Base-by-base conservation (phyloP, 2,329 filamentous ascomycete genomes). In the Fusarium sp. region DNA sequence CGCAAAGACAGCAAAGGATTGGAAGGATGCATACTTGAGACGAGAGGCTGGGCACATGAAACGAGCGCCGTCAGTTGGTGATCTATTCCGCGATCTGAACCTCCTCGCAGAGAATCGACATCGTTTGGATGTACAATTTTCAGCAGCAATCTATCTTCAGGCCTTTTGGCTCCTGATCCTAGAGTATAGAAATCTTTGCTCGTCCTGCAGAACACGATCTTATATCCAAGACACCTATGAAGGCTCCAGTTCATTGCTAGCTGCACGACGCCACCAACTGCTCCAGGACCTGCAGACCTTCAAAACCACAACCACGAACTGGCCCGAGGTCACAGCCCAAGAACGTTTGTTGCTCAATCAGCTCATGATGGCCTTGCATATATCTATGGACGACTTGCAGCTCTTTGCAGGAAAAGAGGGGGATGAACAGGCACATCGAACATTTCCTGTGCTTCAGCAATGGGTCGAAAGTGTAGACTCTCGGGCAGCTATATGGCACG, bases 401-500 rank as follows among this genome's bases (percentile, higher is more conserved):
- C 85, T 91, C 8, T 92, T 93, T 72, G 89, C 90, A 0, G 91
- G 91, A 10, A 90, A 91, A 48, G 90, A 91, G 72, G 91, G 90
- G 30, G 88, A 91, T 69, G 90, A 92, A 39, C 89, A 92, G 77
- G 91, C 91, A 8, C 85, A 88, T 8, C 82, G 87, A 12, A 85
- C 90, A 20, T 91, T 90, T 70, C 87, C 89, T 0, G 83, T 86
- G 1, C 82, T 93, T 13, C 86, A 89, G 66, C 84, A 89, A 32
- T 93, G 91, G 91, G 85, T 85, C 1, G 84, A 85, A 39, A 90
- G 85, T 44, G 76, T 83, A 4, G 86, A 89, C 28, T 87, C 90
- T 13, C 85, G 90, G 35, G 87, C 88, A 69, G 89, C 91, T 15
- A 79, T 93, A 2, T 93, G 89, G 88, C 90, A 92, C 73, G 92